Evolutionary conservation across 208 protist genomes (phyloP).

Genomic region (Blechomonas ayalai): DNA sequence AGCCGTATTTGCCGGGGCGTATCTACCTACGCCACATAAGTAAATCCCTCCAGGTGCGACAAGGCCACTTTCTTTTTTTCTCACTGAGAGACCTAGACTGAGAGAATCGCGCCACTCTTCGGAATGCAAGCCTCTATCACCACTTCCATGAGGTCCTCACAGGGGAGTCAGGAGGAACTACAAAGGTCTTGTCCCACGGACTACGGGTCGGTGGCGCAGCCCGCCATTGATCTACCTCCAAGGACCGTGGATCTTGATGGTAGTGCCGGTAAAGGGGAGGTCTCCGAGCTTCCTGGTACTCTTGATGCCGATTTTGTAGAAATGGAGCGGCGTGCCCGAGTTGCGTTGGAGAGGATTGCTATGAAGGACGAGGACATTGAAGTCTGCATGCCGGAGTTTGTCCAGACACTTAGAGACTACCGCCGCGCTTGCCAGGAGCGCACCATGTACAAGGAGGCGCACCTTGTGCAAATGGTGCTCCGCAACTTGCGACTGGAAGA

Average conservation of each 20-base stretch:
- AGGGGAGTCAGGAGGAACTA: too few relatives aligned
- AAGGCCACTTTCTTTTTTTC: too few relatives aligned
- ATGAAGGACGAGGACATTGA: constrained; percentile 33
- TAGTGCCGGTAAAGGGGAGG: too few relatives aligned
- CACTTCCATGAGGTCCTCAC: too few relatives aligned
- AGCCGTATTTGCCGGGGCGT: too few relatives aligned
- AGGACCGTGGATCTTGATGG: too few relatives aligned
- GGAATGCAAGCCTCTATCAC: background rate
- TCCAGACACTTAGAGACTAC: constrained; percentile 65
- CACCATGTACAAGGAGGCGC: constrained; percentile 86
- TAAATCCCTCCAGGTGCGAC: too few relatives aligned
- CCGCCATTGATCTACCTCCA: too few relatives aligned
- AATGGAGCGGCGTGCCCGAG: constrained; percentile 51
- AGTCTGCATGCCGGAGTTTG: constrained; percentile 34
- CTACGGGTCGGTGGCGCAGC: too few relatives aligned
- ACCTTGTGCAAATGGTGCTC: constrained; percentile 88
- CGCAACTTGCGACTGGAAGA: constrained; percentile 83
- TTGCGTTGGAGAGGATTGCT: constrained; percentile 66
- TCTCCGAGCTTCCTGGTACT: background rate
- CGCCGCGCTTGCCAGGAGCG: constrained; percentile 71
- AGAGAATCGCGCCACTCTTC: background rate
- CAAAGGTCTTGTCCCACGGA: too few relatives aligned
- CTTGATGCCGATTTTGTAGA: constrained; percentile 29
- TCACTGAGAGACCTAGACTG: too few relatives aligned
- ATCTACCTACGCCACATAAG: too few relatives aligned